These are phyloP conservation scores for Phialophora tarda DNA, from an alignment of 2,329 filamentous ascomycete species.

Conservation along the genomic window DNA sequence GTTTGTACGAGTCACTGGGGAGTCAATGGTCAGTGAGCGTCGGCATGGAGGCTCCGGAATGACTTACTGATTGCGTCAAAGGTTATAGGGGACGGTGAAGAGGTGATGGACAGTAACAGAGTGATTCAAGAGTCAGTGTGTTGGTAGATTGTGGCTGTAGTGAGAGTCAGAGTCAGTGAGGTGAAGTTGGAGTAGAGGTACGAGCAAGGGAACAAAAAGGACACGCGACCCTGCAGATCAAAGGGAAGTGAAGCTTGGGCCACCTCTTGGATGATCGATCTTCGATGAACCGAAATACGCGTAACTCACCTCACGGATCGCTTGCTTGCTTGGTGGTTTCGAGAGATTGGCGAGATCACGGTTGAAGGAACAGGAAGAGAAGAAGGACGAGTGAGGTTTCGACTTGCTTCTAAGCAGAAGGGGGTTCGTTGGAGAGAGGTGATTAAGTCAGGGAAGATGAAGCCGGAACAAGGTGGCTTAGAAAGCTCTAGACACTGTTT, in stretches of 20 bases:
- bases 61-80: constrained; percentile 35
- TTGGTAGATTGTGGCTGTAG: constrained; percentile 32
- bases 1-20: constrained; percentile 91
- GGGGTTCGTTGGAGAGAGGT: constrained; percentile 7
- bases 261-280: constrained; percentile 22
- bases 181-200: constrained; percentile 31
- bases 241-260: constrained; percentile 36
- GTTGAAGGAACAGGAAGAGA: background rate
- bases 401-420: constrained; percentile 28
- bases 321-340: constrained; percentile 12
- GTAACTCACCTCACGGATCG: constrained; percentile 29
- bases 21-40: constrained; percentile 17
- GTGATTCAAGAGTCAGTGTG: constrained; percentile 18
- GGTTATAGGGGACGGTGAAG: background rate
- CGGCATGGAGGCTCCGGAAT: constrained; percentile 13
- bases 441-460: constrained; percentile 15
- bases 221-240: constrained; percentile 35
- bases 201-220: constrained; percentile 13
- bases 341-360: constrained; percentile 12
- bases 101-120: constrained; percentile 20
- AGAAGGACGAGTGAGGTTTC: constrained; percentile 19
- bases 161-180: constrained; percentile 27
- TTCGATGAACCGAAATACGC: constrained; percentile 9
- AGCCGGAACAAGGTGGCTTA: constrained; percentile 16
- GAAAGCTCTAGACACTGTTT: constrained; percentile 20